Conservation (phyloP, 164 flowering plant genomes). For the Stephania cephalantha region DNA sequence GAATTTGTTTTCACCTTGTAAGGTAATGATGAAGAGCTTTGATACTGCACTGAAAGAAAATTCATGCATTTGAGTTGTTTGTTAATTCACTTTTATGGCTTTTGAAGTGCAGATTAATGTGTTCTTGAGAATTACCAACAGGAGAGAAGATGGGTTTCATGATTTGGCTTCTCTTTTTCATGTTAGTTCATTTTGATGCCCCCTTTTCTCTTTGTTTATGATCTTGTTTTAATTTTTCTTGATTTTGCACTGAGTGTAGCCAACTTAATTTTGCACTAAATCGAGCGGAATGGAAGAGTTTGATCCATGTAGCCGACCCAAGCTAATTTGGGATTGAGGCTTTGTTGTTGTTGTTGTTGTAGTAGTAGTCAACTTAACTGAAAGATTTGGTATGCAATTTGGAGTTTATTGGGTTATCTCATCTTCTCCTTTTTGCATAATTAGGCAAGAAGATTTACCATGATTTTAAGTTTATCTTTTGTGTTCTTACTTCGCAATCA, state of each 20-base stretch:
- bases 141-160: slow-evolving; percentile 96
- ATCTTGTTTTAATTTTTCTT: neutral
- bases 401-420: neutral
- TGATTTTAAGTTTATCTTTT: neutral
- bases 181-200: slow-evolving; percentile 37
- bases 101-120: slow-evolving; percentile 64
- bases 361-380: neutral
- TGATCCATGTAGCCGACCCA: too few relatives aligned
- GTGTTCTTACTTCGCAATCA: neutral
- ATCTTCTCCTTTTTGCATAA: neutral
- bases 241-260: too few relatives aligned
- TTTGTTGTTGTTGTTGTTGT: too few relatives aligned
- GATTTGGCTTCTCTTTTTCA: slow-evolving; percentile 97
- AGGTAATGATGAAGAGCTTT: slow-evolving; percentile 33
- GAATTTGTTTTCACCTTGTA: slow-evolving; percentile 90
- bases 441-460: neutral
- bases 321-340: too few relatives aligned
- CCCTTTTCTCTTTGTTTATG: neutral
- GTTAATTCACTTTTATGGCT: neutral
- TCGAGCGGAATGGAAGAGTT: too few relatives aligned
- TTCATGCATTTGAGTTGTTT: neutral
- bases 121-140: slow-evolving; percentile 78
- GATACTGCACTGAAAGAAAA: neutral
- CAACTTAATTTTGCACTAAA: too few relatives aligned
- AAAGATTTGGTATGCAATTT: neutral